Evolutionary conservation across 2,329 filamentous ascomycete genomes (phyloP).

Genomic region (Tolypocladium cylindrosporum): DNA sequence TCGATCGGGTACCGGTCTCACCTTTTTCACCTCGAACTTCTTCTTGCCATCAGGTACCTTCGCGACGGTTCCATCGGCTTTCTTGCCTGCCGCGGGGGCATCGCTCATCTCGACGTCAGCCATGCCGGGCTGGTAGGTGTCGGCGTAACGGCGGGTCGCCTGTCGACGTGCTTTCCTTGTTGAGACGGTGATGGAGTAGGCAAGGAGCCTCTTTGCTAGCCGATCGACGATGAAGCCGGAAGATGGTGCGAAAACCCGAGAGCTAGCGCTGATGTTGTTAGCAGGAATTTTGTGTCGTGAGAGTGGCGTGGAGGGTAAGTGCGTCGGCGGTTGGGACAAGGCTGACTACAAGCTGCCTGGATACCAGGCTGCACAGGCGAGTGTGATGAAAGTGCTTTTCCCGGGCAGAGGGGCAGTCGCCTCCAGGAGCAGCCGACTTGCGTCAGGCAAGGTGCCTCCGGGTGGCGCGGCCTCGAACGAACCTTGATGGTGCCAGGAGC

Average conservation of each 20-base stretch:
- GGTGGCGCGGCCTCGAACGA: neutral
- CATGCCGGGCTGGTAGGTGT: conserved; percentile 42
- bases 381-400: neutral
- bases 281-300: neutral
- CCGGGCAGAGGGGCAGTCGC: neutral
- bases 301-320: neutral
- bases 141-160: neutral
- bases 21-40: conserved; percentile 98
- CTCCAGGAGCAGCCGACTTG: too few relatives aligned
- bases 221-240: neutral
- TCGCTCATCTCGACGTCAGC: conserved; percentile 97
- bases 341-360: neutral
- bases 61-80: conserved; percentile 35
- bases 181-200: neutral
- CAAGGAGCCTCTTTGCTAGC: neutral
- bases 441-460: neutral
- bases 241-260: neutral
- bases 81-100: conserved; percentile 54
- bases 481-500: neutral
- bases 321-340: neutral
- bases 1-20: conserved; percentile 25
- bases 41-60: conserved; percentile 65
- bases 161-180: neutral
- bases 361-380: neutral
- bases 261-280: neutral